Base-by-base conservation (phyloP, 371 early-diverging fungal genomes). In the Blakeslea trispora region DNA sequence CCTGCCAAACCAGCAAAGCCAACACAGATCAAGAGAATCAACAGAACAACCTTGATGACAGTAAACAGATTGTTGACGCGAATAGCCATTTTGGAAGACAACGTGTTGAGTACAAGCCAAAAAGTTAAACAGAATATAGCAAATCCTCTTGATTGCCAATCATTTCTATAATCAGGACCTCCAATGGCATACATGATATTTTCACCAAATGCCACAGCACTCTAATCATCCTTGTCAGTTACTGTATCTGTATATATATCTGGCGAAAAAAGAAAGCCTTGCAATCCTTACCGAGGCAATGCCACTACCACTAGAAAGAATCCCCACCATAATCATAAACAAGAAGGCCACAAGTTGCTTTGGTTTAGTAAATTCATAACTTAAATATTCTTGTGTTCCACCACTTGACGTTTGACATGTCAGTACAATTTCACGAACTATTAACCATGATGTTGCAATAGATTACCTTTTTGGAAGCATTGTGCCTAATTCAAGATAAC, bases 1-100 rank as follows among this genome's bases (percentile, higher is more conserved):
- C 68, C 68, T 21, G 68, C 50, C 9, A 68, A 48, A 19, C 68
- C 68, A 28, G 64, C 68, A 52, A 68, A 68, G 7, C 68, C 63
- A 34, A 63, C 63, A 21, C 57, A 63, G 22, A 63, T 63, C 31
- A 68, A 22, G 10, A 68, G 45, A 11, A 61, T 7, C 22, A 68
- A 49, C 10, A 68, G 17, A 0, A 23, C 15, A 35, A 68, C 50
- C 39, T 68, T 68, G n/a, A 68, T 35, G 2, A 64, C 51, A 0
- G 68, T 68, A 22, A 68, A 68, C 2, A 64, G 41, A 10, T 68
- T 68, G 45, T 64, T 64, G 17, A 54, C 42, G 1, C 58, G 45
- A 11, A 68, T 55, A 13, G 68, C 64, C 9, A 50, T 40, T 42
- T 64, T 68, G 1, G 64, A 34, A 24, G 68, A 68, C 15, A 61